These are phyloP conservation scores for Avena insularis DNA, from an alignment of 176 grass and related monocot genomes.

Conservation along the genomic window DNA sequence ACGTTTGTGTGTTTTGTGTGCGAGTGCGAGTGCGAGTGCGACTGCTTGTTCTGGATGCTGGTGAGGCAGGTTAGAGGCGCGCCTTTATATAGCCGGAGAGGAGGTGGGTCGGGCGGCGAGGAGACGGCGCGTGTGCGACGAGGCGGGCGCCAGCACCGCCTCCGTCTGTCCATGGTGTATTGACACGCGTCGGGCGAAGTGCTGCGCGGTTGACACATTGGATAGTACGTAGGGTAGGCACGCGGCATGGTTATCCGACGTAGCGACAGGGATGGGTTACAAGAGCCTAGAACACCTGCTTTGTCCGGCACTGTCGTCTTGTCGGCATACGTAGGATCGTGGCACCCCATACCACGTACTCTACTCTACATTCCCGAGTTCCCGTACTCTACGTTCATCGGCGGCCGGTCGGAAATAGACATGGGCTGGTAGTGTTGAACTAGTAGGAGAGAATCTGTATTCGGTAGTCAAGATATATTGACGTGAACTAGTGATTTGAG, in stretches of 20 bases:
- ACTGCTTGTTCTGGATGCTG: neutral
- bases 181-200: slow-evolving; percentile 11
- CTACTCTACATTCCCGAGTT: too few relatives aligned
- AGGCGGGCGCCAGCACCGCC: slow-evolving; percentile 17
- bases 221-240: neutral
- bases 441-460: too few relatives aligned
- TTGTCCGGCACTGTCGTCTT: too few relatives aligned
- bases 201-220: slow-evolving; percentile 20
- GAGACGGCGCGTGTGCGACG: slow-evolving; percentile 38
- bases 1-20: neutral
- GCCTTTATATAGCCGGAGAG: slow-evolving; percentile 22
- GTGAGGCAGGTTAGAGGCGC: neutral
- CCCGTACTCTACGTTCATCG: too few relatives aligned
- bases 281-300: neutral
- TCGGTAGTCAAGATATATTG: too few relatives aligned
- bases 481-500: too few relatives aligned
- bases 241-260: neutral
- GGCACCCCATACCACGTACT: too few relatives aligned
- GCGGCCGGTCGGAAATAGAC: too few relatives aligned
- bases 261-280: neutral
- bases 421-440: too few relatives aligned
- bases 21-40: too few relatives aligned
- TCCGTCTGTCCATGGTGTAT: neutral
- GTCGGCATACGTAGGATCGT: too few relatives aligned
- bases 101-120: neutral